phyloP scores from a whole-genome alignment of 139 green algal species.

The Pleodorina starrii region DNA sequence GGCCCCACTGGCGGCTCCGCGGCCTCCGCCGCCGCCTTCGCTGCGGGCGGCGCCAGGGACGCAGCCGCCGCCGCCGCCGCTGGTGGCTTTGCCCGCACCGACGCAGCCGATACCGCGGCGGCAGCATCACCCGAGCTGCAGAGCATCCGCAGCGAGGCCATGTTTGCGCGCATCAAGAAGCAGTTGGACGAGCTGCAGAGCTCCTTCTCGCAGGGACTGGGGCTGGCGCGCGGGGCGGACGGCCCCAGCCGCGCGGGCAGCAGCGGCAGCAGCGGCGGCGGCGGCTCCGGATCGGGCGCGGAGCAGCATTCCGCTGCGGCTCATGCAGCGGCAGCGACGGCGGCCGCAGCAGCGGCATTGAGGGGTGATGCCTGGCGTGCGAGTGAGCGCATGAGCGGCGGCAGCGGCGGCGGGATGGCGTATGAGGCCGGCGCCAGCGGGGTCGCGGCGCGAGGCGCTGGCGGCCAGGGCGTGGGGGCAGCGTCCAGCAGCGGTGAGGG shows the following conservation, averaged over 20 bases:
- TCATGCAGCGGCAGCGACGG: neutral
- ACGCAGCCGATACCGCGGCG: too few relatives aligned
- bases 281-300: neutral
- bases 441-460: neutral
- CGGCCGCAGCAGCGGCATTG: neutral
- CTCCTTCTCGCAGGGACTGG: slow-evolving; percentile 18
- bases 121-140: neutral
- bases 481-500: neutral
- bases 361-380: neutral
- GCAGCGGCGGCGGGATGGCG: too few relatives aligned
- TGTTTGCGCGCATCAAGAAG: slow-evolving; percentile 39
- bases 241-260: neutral
- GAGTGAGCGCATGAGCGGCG: too few relatives aligned
- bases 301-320: neutral
- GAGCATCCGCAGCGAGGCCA: slow-evolving; percentile 20
- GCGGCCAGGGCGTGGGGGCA: neutral
- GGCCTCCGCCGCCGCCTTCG: neutral
- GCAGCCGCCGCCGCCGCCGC: too few relatives aligned
- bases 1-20: neutral
- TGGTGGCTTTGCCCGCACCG: too few relatives aligned
- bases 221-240: neutral
- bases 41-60: too few relatives aligned
- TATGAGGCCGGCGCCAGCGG: neutral
- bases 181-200: slow-evolving; percentile 45
- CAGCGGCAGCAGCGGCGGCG: neutral